Conservation (phyloP, 192 early-diverging fungal species). For the Coemansia sp. region DNA sequence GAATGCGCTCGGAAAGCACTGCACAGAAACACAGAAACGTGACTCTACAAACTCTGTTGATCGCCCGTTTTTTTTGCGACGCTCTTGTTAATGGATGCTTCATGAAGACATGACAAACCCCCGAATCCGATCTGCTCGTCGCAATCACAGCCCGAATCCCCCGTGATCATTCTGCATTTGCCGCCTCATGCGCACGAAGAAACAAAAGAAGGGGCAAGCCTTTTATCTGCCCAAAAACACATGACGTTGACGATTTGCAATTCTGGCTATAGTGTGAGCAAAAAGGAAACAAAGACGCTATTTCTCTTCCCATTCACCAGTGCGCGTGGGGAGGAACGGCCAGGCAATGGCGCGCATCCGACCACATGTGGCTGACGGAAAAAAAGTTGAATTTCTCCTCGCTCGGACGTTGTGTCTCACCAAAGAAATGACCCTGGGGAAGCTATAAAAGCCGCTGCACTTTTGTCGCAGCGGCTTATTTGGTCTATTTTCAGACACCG, state of each 20-base stretch:
- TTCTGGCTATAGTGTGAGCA: neutral
- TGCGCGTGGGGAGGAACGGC: neutral
- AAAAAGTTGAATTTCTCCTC: neutral
- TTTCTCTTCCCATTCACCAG: neutral
- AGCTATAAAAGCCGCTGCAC: slow-evolving; percentile 1
- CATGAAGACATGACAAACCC: no score
- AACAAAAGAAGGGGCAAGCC: no score
- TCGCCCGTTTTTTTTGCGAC: no score
- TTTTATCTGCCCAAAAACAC: neutral
- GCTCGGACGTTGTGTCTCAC: no score
- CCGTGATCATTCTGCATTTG: neutral
- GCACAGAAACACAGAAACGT: no score
- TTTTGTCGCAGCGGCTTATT: neutral
- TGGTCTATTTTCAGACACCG: neutral
- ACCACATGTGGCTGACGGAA: neutral
- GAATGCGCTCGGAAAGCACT: no score
- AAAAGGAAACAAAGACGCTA: neutral
- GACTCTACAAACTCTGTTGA: no score
- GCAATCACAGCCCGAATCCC: neutral
- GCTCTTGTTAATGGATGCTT: no score
- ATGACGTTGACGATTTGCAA: neutral
- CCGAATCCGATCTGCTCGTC: no score
- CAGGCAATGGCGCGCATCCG: neutral
- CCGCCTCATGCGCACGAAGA: no score
- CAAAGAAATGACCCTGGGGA: no score